Percentiles rank a stretch among this genome's conserved stretches.
Evolutionary conservation across 192 early-diverging fungal species (phyloP).

Genomic region (Entomortierella chlamydospora): DNA sequence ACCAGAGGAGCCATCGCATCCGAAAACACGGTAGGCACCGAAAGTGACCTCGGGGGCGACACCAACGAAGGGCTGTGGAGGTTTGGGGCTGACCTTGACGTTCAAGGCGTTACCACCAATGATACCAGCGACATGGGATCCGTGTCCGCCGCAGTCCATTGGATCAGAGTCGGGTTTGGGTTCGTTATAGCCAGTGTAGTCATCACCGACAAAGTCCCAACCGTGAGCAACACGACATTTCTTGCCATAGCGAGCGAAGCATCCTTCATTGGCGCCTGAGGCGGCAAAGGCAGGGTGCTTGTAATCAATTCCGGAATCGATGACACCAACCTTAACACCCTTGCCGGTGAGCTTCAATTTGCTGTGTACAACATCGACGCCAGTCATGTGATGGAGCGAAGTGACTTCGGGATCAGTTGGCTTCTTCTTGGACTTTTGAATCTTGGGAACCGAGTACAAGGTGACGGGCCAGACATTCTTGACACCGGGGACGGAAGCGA

Average conservation of each 20-base stretch:
- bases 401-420: conserved; percentile 24
- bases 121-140: conserved; percentile 78
- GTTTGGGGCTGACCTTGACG: conserved; percentile 35
- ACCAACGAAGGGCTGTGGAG: conserved; percentile 63
- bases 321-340: conserved; percentile 65
- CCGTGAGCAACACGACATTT: conserved; percentile 68
- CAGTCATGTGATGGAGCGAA: conserved; percentile 58
- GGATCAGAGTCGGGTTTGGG: conserved; percentile 65
- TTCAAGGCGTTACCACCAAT: conserved; percentile 70
- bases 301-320: conserved; percentile 69
- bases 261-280: conserved; percentile 35
- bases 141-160: conserved; percentile 72
- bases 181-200: conserved; percentile 21
- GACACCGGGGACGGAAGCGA: conserved; percentile 37
- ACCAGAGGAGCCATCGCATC: conserved; percentile 73
- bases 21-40: conserved; percentile 86
- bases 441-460: conserved; percentile 30
- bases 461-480: conserved; percentile 63
- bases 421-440: conserved; percentile 19
- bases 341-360: conserved; percentile 52
- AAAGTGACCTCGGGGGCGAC: conserved; percentile 87
- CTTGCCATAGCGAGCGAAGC: conserved; percentile 69
- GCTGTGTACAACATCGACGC: conserved; percentile 50
- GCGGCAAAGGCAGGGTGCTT: conserved; percentile 73
- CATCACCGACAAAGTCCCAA: conserved; percentile 71